These are phyloP conservation scores for Ceratocystis colombiana DNA, from an alignment of 2,329 filamentous ascomycete genomes.

Conservation along the genomic window DNA sequence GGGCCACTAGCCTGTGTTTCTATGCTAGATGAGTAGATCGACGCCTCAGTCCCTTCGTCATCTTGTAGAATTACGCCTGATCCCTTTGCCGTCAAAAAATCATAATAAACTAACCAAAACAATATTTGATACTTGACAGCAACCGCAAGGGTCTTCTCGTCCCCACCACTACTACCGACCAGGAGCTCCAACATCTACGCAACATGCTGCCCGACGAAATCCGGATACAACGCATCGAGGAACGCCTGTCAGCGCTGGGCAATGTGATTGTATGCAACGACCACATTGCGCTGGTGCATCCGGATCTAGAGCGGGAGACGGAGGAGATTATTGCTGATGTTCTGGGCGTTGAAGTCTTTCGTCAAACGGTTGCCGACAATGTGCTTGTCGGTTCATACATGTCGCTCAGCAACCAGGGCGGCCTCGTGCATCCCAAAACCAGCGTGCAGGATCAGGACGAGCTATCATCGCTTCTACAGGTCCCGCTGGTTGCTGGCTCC, in stretches of 20 bases:
- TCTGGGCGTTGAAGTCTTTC: slow-evolving; percentile 76
- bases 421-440: slow-evolving; percentile 95
- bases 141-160: slow-evolving; percentile 96
- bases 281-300: slow-evolving; percentile 91
- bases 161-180: slow-evolving; percentile 90
- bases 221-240: slow-evolving; percentile 95
- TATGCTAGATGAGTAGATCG: not conserved
- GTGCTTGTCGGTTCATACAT: slow-evolving; percentile 96
- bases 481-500: slow-evolving; percentile 86
- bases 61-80: not conserved
- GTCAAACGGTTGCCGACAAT: slow-evolving; percentile 93
- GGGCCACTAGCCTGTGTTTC: not conserved
- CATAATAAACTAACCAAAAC: not conserved
- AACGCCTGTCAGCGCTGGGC: slow-evolving; percentile 85
- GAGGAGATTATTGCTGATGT: slow-evolving; percentile 98
- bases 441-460: slow-evolving; percentile 97
- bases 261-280: slow-evolving; percentile 97
- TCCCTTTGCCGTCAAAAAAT: not conserved
- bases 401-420: slow-evolving; percentile 89
- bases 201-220: slow-evolving; percentile 87
- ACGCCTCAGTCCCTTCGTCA: not conserved
- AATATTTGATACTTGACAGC: slow-evolving; percentile 36
- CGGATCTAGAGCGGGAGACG: slow-evolving; percentile 92
- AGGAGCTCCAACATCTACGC: slow-evolving; percentile 93
- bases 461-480: slow-evolving; percentile 82